phyloP scores from a whole-genome alignment of 345 rosid species.

The Eutrema japonicum region DNA sequence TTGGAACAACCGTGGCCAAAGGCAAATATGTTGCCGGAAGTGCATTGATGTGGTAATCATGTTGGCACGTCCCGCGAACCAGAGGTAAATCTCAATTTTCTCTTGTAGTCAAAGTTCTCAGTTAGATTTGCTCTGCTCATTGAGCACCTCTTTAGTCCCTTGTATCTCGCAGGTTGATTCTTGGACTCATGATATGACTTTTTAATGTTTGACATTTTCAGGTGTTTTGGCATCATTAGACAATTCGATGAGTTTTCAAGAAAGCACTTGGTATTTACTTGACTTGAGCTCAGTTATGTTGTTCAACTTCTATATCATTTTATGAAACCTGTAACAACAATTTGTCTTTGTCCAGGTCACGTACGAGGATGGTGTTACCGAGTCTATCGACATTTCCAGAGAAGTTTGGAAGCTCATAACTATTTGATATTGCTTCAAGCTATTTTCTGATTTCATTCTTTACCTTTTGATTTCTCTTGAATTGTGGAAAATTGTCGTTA shows the following conservation, averaged over 20 bases:
- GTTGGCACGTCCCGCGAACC: slow-evolving; percentile 51
- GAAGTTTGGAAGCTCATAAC: slow-evolving; percentile 67
- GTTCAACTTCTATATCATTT: neutral
- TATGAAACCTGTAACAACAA: neutral
- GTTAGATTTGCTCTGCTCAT: neutral
- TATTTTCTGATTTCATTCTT: neutral
- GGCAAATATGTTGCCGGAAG: slow-evolving; percentile 37
- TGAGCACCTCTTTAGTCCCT: neutral
- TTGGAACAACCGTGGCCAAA: slow-evolving; percentile 41
- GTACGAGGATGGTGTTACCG: slow-evolving; percentile 74
- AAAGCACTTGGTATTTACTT: slow-evolving; percentile 61
- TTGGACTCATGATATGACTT: neutral
- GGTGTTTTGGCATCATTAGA: slow-evolving; percentile 70
- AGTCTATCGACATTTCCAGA: slow-evolving; percentile 68
- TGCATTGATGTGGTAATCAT: slow-evolving; percentile 78
- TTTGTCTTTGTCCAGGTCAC: slow-evolving; percentile 50
- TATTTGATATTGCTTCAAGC: slow-evolving; percentile 37
- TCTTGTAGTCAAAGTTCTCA: neutral
- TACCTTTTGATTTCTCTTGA: slow-evolving; percentile 2
- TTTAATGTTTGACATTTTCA: slow-evolving; percentile 34
- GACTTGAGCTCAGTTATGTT: slow-evolving; percentile 6
- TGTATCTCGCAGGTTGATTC: neutral
- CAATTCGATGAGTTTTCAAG: slow-evolving; percentile 64
- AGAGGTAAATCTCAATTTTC: slow-evolving; percentile 48
- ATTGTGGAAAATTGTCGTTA: slow-evolving; percentile 17